These are phyloP conservation scores for Podospora didyma DNA, from an alignment of 495 filamentous ascomycete species.

Conservation along the genomic window DNA sequence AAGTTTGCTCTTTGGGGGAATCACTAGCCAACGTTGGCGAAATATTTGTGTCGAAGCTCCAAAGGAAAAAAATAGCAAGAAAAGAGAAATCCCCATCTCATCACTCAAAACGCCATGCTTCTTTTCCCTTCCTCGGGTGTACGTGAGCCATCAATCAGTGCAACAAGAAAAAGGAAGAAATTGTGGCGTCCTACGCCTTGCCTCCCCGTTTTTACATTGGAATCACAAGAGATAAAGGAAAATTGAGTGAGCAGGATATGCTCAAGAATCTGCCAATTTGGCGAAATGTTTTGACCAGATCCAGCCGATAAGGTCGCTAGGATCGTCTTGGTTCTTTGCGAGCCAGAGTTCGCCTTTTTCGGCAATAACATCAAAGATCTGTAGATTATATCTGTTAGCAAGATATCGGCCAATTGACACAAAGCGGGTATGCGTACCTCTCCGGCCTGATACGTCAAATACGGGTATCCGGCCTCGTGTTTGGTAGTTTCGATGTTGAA, in stretches of 20 bases:
- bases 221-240: slow-evolving; percentile 2
- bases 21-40: too few relatives aligned
- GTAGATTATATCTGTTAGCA: not conserved
- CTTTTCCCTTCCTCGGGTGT: not conserved
- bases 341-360: slow-evolving; percentile 98
- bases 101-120: slow-evolving; percentile 13
- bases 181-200: not conserved
- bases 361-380: slow-evolving; percentile 85
- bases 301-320: slow-evolving; percentile 76
- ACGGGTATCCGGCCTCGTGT: slow-evolving; percentile 90
- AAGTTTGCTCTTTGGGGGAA: too few relatives aligned
- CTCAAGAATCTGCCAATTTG: slow-evolving; percentile 57
- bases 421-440: slow-evolving; percentile 52
- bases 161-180: not conserved
- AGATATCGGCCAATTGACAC: not conserved
- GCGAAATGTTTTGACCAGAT: slow-evolving; percentile 99
- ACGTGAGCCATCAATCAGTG: not conserved
- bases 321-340: slow-evolving; percentile 93
- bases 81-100: not conserved
- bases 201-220: not conserved
- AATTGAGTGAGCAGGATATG: not conserved
- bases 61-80: not conserved
- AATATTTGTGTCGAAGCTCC: too few relatives aligned
- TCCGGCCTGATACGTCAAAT: slow-evolving; percentile 89
- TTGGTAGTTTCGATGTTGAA: slow-evolving; percentile 94